Evolutionary conservation across 2,329 filamentous ascomycete genomes (phyloP), one percentile per base, ranked within the genome.

Genomic region (Calonectria montana): DNA sequence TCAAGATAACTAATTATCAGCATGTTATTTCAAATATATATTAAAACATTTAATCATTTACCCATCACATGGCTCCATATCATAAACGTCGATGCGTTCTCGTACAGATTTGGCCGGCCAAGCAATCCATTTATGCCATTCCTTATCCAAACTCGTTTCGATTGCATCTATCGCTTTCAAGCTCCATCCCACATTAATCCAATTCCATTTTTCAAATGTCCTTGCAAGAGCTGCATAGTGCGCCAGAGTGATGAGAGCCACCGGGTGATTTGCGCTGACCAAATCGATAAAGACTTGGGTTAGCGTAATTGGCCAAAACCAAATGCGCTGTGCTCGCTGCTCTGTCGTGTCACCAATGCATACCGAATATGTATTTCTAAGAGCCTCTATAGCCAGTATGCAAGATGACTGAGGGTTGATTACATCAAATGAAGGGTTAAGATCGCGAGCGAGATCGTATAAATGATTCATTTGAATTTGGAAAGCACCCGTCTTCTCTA

Each of bases 291-390:
- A 75, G 12, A 70, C n/a, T 18, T 70, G 64, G 0, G 73, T 74
- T 47, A 75, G n/a, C 1, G 72, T 72, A 3, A 74, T 65, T 2
- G 73, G 73, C 73, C 73, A 75, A 16, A 75, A 29, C 73, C 73
- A 75, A 5, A 74, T 72, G 8, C 65, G 69, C 12, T 63, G 67
- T 1, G 73, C 43, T 13, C 29, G 31, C 1, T 47, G 21, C 12
- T 41, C 27, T 9, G 43, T n/a, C 1, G 27, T 43, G 9, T 63
- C 59, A 13, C 13, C 29, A 2, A 29, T 41, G 35, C 72, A 72
- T 4, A 62, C 61, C 0, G 66, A 21, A 31, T 72, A 55, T 1
- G 69, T 75, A 0, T 59, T 75, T 43, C 73, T 43, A 1, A 75
- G 45, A 1, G 69, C 55, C 35, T 75, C 73, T 15, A 75, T 67